phyloP scores from a whole-genome alignment of 768 basidiomycete genomes.

The Serendipita sp. region DNA sequence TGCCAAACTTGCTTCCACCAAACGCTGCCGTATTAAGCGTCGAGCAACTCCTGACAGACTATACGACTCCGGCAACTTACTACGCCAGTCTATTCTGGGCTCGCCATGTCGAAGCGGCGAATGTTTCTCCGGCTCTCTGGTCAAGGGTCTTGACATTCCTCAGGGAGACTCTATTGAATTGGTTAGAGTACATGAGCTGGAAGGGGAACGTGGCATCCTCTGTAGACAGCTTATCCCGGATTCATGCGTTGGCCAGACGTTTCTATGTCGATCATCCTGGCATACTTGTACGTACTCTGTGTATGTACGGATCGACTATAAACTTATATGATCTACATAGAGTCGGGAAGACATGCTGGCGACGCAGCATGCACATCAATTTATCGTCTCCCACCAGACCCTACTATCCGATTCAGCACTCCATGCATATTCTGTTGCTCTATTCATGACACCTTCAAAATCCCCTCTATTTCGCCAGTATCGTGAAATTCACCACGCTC shows the following conservation, averaged over 20 bases:
- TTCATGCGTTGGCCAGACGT: no score
- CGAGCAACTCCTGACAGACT: background rate
- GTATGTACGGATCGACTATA: no score
- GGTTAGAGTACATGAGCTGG: constrained; percentile 3
- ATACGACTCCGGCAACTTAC: background rate
- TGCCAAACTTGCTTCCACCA: background rate
- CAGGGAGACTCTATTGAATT: background rate
- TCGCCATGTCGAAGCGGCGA: background rate
- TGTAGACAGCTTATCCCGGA: background rate
- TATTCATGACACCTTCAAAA: background rate
- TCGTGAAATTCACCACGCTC: background rate
- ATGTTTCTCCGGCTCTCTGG: background rate
- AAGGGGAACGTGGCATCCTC: background rate
- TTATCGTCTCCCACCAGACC: background rate
- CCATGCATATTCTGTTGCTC: background rate
- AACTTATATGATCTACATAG: no score
- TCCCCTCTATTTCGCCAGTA: background rate
- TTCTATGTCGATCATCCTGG: background rate
- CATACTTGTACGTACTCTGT: background rate
- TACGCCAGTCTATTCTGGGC: background rate
- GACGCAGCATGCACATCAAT: background rate
- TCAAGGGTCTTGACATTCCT: background rate
- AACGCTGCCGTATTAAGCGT: background rate
- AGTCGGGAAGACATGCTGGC: no score
- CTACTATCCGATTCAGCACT: background rate